Conservation (phyloP, 129 eudicot species). For the Pittosporum tobira region DNA sequence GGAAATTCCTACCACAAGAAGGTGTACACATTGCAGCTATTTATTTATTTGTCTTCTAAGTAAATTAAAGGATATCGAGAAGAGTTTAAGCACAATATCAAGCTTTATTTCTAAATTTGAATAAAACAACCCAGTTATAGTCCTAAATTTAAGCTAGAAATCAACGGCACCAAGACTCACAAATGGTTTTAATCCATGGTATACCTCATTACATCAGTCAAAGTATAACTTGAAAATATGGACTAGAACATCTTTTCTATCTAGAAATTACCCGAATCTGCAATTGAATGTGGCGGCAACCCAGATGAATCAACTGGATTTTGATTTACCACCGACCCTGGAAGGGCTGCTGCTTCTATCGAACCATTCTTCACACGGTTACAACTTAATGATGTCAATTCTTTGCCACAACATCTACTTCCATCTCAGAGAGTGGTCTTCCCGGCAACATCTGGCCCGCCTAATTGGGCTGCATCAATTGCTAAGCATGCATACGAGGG, state of each 20-base stretch:
- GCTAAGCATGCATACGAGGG: conserved; percentile 32
- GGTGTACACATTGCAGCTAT: background rate
- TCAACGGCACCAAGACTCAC: conserved; percentile 2
- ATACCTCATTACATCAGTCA: conserved; percentile 12
- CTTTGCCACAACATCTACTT: conserved; percentile 13
- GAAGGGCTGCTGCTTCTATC: background rate
- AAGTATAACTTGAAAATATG: background rate
- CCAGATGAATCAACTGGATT: conserved; percentile 18
- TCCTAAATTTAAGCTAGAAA: background rate
- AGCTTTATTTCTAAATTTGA: background rate
- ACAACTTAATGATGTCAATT: background rate
- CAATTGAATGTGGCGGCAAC: conserved; percentile 8
- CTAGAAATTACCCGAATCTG: background rate
- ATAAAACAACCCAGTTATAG: background rate
- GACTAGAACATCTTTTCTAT: conserved; percentile 7
- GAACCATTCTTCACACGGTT: conserved; percentile 10
- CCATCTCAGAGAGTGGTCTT: background rate
- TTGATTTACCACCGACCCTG: conserved; percentile 10
- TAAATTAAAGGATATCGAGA: too few species aligned
- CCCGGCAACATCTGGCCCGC: conserved; percentile 18
- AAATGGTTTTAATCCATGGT: conserved; percentile 9
- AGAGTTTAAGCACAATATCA: background rate
- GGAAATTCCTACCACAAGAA: background rate
- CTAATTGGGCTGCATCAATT: conserved; percentile 4
- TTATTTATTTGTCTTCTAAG: background rate